Evolutionary conservation across 108 stramenopile genomes (phyloP), one percentile per base, ranked within the genome.

Genomic region (Schizochytrium sp.): DNA sequence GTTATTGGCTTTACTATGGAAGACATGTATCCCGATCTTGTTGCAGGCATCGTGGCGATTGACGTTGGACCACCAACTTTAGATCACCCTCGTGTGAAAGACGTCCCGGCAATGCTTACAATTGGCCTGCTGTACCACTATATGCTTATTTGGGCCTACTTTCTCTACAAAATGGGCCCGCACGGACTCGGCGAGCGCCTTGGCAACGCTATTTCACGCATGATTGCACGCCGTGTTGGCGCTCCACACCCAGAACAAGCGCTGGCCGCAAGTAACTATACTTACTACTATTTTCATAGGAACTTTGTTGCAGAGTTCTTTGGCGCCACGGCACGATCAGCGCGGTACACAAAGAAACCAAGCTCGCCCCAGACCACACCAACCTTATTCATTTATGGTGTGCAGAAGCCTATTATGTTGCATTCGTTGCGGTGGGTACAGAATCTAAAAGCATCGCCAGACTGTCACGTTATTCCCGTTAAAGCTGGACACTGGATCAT

Each of bases 291-390:
- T 28, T 83, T 83, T 28, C 76, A 83, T 53, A 28, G 50, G 50
- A 83, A 83, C 76, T 83, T 83, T 42, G 19, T 83, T 5, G 28
- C 47, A n/a, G 76, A 83, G 76, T 53, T 83, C 15, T 55, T 83
- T 13, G 76, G 76, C 2, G 53, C 50, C 47, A 28, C 50, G 5
- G 10, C 45, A 5, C 76, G 76, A 10, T 2, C 15, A 5, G 53
- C 53, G 13, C 47, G 47, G 5, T 83, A 83, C 76, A n/a, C 5
- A n/a, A 49, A 28, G 55, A 55, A 49, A 40, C 50, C 50, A 17
- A 83, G 53, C 47, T 10, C 47, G 76, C 50, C 76, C 10, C 76
- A 49, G 47, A 55, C 47, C 45, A 2, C 10, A 10, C 76, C 76
- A 5, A 55, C 50, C 1, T 40, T 83, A n/a, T 83, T 47, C 2